Conservation (phyloP, 352 stramenopile species). For the Globisporangium viniferum region DNA sequence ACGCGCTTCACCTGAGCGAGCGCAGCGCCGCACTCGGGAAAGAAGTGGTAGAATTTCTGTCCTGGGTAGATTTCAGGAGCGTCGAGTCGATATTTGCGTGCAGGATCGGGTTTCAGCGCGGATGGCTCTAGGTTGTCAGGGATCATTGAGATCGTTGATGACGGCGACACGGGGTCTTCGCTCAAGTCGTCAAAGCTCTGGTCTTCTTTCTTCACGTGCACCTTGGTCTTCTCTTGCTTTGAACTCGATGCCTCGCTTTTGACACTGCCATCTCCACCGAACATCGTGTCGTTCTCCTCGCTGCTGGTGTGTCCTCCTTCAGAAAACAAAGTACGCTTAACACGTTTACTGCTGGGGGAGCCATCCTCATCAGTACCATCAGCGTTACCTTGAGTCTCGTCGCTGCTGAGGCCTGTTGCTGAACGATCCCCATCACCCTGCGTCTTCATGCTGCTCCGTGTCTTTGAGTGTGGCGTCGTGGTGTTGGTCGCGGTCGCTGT, state of each 20-base stretch:
- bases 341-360: constrained; percentile 28
- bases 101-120: constrained; percentile 45
- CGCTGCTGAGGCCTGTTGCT: not conserved
- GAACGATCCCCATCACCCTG: constrained; percentile 4
- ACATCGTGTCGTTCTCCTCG: constrained; percentile 47
- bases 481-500: constrained; percentile 11
- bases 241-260: not conserved
- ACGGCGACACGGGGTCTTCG: constrained; percentile 6
- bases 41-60: constrained; percentile 77
- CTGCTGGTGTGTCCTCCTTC: constrained; percentile 51
- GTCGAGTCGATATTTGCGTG: constrained; percentile 43
- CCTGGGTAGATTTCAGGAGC: constrained; percentile 52
- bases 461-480: constrained; percentile 46
- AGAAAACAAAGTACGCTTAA: constrained; percentile 70
- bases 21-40: constrained; percentile 50
- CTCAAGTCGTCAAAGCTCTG: constrained; percentile 6
- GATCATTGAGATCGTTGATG: not conserved
- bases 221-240: not conserved
- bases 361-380: constrained; percentile 13
- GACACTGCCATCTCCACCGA: not conserved
- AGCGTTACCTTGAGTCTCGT: constrained; percentile 13
- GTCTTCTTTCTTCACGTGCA: constrained; percentile 12
- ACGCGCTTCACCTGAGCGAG: constrained; percentile 73
- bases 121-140: constrained; percentile 38
- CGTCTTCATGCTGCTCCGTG: constrained; percentile 50